Conservation (phyloP, 2,329 filamentous ascomycete species). For the Clarireedia monteithiana region DNA sequence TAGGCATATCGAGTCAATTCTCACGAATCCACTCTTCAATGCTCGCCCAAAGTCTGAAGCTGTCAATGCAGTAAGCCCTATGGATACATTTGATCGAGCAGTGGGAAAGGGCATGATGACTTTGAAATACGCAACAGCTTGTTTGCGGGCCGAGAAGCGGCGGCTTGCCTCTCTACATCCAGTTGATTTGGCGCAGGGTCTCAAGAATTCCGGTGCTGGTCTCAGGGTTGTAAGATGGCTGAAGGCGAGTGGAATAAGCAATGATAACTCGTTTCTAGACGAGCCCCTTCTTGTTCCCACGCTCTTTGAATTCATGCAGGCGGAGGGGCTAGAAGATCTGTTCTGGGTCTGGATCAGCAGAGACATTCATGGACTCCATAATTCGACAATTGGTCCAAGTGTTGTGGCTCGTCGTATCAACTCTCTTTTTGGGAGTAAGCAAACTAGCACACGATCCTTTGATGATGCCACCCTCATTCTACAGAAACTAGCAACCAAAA, state of each 20-base stretch:
- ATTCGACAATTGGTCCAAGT: not conserved
- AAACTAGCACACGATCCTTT: not conserved
- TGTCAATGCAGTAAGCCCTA: constrained; percentile 16
- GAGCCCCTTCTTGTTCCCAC: constrained; percentile 16
- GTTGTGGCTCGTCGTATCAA: not conserved
- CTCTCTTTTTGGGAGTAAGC: not conserved
- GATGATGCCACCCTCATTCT: not conserved
- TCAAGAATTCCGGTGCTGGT: constrained; percentile 26
- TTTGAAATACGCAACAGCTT: constrained; percentile 19
- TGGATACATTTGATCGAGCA: constrained; percentile 27
- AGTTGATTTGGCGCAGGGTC: constrained; percentile 16
- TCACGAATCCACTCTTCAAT: constrained; percentile 42
- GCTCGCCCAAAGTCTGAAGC: not conserved
- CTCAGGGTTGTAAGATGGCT: constrained; percentile 28
- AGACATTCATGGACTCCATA: constrained; percentile 10
- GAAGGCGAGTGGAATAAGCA: constrained; percentile 21
- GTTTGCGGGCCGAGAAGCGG: constrained; percentile 19
- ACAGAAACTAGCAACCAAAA: not conserved
- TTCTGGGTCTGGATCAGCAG: constrained; percentile 25
- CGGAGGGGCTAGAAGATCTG: constrained; percentile 23
- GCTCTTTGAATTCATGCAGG: constrained; percentile 27
- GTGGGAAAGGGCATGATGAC: constrained; percentile 27
- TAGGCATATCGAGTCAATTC: constrained; percentile 40
- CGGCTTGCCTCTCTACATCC: constrained; percentile 15
- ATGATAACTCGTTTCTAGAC: constrained; percentile 17